Percentiles rank a stretch among this genome's conserved stretches.
Conservation (phyloP, 352 stramenopile genomes). For the Phytophthora megakarya region DNA sequence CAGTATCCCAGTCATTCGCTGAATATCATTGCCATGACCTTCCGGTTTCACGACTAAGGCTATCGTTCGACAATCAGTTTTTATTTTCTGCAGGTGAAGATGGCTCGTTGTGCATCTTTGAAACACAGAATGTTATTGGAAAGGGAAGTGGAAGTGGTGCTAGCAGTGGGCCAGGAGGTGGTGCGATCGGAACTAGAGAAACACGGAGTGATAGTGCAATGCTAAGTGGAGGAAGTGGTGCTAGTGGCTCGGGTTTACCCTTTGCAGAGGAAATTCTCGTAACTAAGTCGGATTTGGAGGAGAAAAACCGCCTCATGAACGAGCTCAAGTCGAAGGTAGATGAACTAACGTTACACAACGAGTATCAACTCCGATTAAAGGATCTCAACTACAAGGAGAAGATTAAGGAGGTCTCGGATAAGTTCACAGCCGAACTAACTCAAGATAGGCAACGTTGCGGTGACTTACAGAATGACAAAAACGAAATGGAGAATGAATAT, state of each 20-base stretch:
- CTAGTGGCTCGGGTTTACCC: conserved; percentile 64
- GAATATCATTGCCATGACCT: conserved; percentile 87
- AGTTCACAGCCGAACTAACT: conserved; percentile 93
- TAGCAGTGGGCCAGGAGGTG: conserved; percentile 30
- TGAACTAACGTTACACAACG: conserved; percentile 93
- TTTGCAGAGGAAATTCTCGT: conserved; percentile 94
- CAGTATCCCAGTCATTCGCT: conserved; percentile 38
- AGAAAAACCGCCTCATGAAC: conserved; percentile 91
- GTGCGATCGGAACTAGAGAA: conserved; percentile 34
- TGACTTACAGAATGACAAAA: conserved; percentile 90
- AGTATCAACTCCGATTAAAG: conserved; percentile 95
- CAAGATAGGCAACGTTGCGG: conserved; percentile 91
- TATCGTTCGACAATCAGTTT: conserved; percentile 91
- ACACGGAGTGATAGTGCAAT: conserved; percentile 35
- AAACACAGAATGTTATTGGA: conserved; percentile 70
- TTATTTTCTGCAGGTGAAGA: conserved; percentile 94
- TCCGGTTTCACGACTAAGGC: conserved; percentile 67
- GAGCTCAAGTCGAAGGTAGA: conserved; percentile 96
- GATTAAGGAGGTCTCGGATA: conserved; percentile 95
- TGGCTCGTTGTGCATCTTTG: conserved; percentile 91
- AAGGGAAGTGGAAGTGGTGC: conserved; percentile 30
- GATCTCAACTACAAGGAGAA: conserved; percentile 97
- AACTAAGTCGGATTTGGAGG: conserved; percentile 93
- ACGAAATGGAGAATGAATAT: conserved; percentile 91
- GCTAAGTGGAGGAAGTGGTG: conserved; percentile 38